These are phyloP conservation scores for Bryoglossum gracile DNA, from an alignment of 495 filamentous ascomycete species.

Conservation along the genomic window DNA sequence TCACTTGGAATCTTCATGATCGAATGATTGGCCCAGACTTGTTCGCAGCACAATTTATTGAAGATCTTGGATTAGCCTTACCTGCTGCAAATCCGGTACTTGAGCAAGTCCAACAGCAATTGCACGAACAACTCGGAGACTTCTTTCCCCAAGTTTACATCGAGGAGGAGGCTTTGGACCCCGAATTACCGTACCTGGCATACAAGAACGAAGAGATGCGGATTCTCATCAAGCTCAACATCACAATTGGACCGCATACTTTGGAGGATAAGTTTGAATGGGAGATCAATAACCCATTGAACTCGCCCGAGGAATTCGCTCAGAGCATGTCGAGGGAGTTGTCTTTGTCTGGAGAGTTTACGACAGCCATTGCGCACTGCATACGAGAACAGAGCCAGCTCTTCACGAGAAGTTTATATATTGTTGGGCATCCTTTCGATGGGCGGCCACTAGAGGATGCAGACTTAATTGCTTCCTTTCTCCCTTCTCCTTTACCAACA, in stretches of 20 bases:
- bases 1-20: constrained; percentile 97
- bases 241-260: constrained; percentile 92
- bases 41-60: constrained; percentile 82
- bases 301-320: constrained; percentile 92
- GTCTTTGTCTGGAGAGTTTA: constrained; percentile 92
- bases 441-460: constrained; percentile 87
- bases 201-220: constrained; percentile 99
- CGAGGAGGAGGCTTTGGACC: constrained; percentile 84
- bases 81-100: constrained; percentile 62
- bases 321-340: constrained; percentile 80
- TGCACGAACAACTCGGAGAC: constrained; percentile 85
- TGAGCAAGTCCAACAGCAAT: constrained; percentile 69
- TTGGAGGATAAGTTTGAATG: constrained; percentile 97
- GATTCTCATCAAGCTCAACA: constrained; percentile 89
- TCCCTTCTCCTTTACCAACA: constrained; percentile 73
- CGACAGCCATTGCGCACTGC: constrained; percentile 92
- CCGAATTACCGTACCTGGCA: constrained; percentile 80
- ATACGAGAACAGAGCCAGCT: constrained; percentile 94
- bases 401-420: constrained; percentile 89
- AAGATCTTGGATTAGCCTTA: constrained; percentile 71
- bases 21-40: constrained; percentile 66
- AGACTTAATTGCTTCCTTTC: constrained; percentile 76
- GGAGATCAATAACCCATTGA: constrained; percentile 93
- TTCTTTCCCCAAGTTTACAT: constrained; percentile 87
- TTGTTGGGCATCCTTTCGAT: constrained; percentile 89